A percentile compares a stretch with the other conserved stretches of the same genome.
Evolutionary conservation across 176 grass and related monocot species (phyloP).

Genomic region (Triticum turgidum): DNA sequence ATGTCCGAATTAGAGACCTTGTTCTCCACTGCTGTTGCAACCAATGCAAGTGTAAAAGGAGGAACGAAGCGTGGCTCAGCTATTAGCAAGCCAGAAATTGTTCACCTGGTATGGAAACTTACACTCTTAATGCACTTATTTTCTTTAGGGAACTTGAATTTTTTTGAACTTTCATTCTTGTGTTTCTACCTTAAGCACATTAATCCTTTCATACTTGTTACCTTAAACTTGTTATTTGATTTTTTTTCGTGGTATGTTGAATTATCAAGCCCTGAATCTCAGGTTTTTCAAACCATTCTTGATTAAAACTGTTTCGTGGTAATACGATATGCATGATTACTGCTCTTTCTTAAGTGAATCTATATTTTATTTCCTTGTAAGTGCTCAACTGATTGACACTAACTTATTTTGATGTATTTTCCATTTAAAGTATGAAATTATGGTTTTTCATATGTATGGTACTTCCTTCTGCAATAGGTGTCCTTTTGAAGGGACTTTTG

Average conservation of each 20-base stretch:
- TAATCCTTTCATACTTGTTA: slow-evolving; percentile 20
- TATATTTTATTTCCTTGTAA: background rate
- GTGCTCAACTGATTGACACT: background rate
- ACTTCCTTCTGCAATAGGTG: background rate
- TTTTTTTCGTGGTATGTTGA: background rate
- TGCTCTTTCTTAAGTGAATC: slow-evolving; percentile 13
- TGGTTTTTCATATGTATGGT: background rate
- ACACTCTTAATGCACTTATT: background rate
- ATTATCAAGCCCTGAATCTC: background rate
- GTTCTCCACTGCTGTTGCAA: slow-evolving; percentile 66
- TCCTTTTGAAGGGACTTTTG: background rate
- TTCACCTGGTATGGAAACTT: slow-evolving; percentile 75
- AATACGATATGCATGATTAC: background rate
- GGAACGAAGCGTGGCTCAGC: slow-evolving; percentile 63
- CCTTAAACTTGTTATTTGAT: background rate
- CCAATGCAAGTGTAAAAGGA: slow-evolving; percentile 59
- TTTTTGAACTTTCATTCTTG: background rate
- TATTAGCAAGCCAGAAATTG: slow-evolving; percentile 81
- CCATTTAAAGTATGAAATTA: background rate
- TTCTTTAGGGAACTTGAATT: background rate
- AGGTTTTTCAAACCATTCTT: background rate
- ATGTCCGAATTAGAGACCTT: slow-evolving; percentile 75
- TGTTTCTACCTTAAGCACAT: slow-evolving; percentile 13
- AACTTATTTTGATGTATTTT: background rate
- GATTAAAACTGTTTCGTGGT: background rate